phyloP scores from a whole-genome alignment of 306 rosid genomes.

The Castanea crenata region DNA sequence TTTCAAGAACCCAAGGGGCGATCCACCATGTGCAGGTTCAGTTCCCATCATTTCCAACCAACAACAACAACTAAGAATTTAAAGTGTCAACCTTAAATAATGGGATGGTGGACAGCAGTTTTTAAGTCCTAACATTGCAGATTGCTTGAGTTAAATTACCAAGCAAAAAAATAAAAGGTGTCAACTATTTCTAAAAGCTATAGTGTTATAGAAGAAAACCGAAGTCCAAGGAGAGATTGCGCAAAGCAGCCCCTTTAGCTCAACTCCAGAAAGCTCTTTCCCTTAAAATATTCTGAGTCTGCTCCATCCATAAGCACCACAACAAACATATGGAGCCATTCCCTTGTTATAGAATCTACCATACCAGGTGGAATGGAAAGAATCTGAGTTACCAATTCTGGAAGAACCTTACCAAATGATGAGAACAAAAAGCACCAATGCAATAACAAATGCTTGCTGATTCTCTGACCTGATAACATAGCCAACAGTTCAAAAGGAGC shows the following conservation, averaged over 20 bases:
- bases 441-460: background rate
- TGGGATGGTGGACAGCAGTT: too few species aligned
- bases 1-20: too few species aligned
- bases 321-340: background rate
- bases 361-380: too few species aligned
- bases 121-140: too few species aligned
- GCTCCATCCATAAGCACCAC: background rate
- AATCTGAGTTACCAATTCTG: background rate
- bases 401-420: background rate
- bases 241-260: background rate
- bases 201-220: background rate
- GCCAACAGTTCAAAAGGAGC: background rate
- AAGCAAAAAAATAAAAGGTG: background rate
- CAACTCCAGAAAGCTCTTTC: background rate
- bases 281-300: background rate
- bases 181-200: background rate
- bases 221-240: background rate
- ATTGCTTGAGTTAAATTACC: background rate
- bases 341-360: too few species aligned
- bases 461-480: background rate
- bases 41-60: too few species aligned
- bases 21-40: too few species aligned
- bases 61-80: background rate
- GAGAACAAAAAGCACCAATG: background rate
- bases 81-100: background rate